Evolutionary conservation across 768 basidiomycete species (phyloP).

Genomic region (Kwoniella sp.): DNA sequence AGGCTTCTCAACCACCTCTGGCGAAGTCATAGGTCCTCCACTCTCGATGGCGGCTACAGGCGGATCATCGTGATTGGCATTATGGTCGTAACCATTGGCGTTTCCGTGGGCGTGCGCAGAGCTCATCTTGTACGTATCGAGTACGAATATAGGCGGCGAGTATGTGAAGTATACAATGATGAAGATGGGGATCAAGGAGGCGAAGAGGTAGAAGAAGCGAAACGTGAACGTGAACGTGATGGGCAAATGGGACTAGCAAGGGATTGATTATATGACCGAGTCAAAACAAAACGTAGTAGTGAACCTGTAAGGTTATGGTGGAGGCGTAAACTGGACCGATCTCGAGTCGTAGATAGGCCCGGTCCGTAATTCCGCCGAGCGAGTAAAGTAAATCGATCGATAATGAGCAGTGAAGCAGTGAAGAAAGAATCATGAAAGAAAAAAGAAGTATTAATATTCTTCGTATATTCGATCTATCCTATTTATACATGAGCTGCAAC

Average conservation of each 20-base stretch:
- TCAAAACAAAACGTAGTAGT: not conserved
- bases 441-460: too few relatives aligned
- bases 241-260: not conserved
- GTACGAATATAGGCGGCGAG: not conserved
- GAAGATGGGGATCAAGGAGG: constrained; percentile 1
- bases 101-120: not conserved
- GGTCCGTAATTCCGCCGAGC: not conserved
- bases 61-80: constrained; percentile 28
- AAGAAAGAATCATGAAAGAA: too few relatives aligned
- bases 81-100: constrained; percentile 1
- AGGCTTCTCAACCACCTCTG: constrained; percentile 29
- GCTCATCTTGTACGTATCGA: not conserved
- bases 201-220: not conserved
- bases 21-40: constrained; percentile 33
- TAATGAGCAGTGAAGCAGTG: too few relatives aligned
- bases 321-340: too few relatives aligned
- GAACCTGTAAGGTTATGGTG: not conserved
- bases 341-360: too few relatives aligned
- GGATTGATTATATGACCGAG: not conserved
- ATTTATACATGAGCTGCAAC: too few relatives aligned
- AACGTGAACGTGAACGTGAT: not conserved
- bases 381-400: too few relatives aligned
- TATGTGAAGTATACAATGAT: constrained; percentile 4
- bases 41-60: constrained; percentile 35
- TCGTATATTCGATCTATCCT: too few relatives aligned